Evolutionary conservation across 495 filamentous ascomycete species (phyloP), one percentile per base, ranked within the genome.

Genomic region (Patellaria atrata): DNA sequence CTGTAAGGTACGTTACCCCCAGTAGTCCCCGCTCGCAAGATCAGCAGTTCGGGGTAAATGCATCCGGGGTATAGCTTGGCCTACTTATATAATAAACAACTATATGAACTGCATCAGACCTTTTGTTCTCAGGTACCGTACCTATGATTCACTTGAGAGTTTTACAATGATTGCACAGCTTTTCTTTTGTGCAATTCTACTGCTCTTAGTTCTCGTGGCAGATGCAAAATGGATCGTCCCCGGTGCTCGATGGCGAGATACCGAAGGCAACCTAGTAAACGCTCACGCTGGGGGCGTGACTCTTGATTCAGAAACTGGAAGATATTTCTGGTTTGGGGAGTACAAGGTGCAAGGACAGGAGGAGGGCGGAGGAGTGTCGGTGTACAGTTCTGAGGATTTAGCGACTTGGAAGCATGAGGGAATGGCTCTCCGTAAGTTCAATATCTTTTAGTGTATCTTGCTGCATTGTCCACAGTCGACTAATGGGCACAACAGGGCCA

Each of bases 251-350:
- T 64, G 61, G 59, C 47, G 45, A 5, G 59, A 59, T 30, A 63
- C 52, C 2, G 49, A 56, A 10, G 57, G 58, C 3, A 55, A 53
- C 30, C 32, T 63, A 2, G 50, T 64, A 10, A 64, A 60, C 35
- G 60, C 59, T 12, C 59, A 64, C 27, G 61, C 59, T 0, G 61
- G 61, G 2, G 47, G 54, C 23, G 23, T 57, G 4, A 60, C 47
- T 19, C 38, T 59, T 12, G 45, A 59, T 19, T 11, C 24, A 17
- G 49, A 52, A 14, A 52, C 55, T 9, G 58, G 54, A 13, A 62
- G 48, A 33, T 64, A 59, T 37, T 64, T 50, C 48, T 47, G 45
- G 43, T 64, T 64, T 28, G 61, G 61, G 22, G 61, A 64, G 45
- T 59, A 62, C 46, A 64, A 64, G 48, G 37, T 48, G 13, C 38